phyloP scores from a whole-genome alignment of 2,329 filamentous ascomycete genomes.

The Alternaria consortialis region DNA sequence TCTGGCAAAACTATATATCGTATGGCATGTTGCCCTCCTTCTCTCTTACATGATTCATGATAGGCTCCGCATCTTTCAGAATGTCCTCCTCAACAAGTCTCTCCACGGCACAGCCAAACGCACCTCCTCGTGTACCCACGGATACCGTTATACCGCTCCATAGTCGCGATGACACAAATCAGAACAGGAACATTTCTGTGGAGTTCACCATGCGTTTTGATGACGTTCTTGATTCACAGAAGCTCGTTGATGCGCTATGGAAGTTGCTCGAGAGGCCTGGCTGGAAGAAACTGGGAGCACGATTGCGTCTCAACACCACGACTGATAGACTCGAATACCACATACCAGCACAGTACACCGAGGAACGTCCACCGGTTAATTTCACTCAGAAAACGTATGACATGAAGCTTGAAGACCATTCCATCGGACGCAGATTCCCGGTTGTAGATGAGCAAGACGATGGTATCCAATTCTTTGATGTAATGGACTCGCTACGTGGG shows the following conservation, averaged over 20 bases:
- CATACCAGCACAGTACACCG: conserved; percentile 50
- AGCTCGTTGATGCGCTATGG: conserved; percentile 49
- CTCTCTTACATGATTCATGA: not conserved
- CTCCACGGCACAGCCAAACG: conserved; percentile 11
- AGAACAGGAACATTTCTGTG: conserved; percentile 17
- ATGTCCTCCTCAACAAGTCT: conserved; percentile 18
- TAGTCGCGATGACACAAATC: conserved; percentile 20
- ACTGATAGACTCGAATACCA: conserved; percentile 54
- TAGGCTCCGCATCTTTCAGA: not conserved
- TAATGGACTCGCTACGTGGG: conserved; percentile 1
- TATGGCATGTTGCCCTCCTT: not conserved
- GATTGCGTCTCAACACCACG: conserved; percentile 52
- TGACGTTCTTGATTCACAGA: conserved; percentile 57
- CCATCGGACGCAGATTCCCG: conserved; percentile 52
- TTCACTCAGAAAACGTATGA: conserved; percentile 53
- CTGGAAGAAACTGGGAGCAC: conserved; percentile 60
- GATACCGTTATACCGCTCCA: conserved; percentile 34
- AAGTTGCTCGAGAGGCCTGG: conserved; percentile 54
- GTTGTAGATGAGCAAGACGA: conserved; percentile 9
- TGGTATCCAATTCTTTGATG: conserved; percentile 12
- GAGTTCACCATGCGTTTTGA: conserved; percentile 55
- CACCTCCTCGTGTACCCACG: conserved; percentile 26
- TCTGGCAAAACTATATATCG: not conserved
- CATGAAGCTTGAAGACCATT: conserved; percentile 55
- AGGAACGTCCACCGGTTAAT: conserved; percentile 52